These are phyloP conservation scores for Celoporthe dispersa DNA, from an alignment of 2,329 filamentous ascomycete genomes.

Conservation along the genomic window DNA sequence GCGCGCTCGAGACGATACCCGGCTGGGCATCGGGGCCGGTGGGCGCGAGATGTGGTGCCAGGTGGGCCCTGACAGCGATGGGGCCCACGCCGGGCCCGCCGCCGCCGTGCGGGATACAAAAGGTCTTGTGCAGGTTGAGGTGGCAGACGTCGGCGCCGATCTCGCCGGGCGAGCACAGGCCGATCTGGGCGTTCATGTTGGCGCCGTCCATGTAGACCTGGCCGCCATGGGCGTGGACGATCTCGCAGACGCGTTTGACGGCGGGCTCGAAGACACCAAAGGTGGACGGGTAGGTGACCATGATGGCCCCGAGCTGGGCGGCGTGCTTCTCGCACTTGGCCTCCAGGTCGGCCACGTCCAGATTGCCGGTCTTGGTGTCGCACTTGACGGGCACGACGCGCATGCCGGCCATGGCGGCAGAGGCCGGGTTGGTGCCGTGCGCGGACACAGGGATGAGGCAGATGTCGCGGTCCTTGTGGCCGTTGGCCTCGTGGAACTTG, in stretches of 20 bases:
- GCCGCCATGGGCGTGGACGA: constrained; percentile 86
- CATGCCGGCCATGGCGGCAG: constrained; percentile 95
- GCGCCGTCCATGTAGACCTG: constrained; percentile 99
- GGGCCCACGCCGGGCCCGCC: constrained; percentile 93
- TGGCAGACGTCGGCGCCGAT: constrained; percentile 97
- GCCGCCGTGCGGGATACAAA: constrained; percentile 96
- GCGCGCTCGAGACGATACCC: constrained; percentile 77
- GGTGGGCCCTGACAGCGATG: constrained; percentile 85
- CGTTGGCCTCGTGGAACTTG: constrained; percentile 75
- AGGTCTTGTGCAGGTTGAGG: constrained; percentile 97
- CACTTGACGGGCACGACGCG: constrained; percentile 92
- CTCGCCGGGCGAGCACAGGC: constrained; percentile 89
- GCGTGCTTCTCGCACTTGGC: constrained; percentile 88
- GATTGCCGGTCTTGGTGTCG: constrained; percentile 82
- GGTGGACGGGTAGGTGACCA: constrained; percentile 96
- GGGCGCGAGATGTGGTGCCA: constrained; percentile 75
- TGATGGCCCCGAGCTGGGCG: constrained; percentile 86
- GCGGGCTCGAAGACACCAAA: constrained; percentile 93
- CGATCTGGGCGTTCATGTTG: constrained; percentile 98
- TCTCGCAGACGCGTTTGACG: constrained; percentile 81
- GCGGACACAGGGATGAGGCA: constrained; percentile 95
- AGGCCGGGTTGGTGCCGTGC: constrained; percentile 94
- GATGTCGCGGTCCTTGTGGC: constrained; percentile 77
- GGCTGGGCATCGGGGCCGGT: constrained; percentile 50
- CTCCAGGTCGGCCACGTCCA: constrained; percentile 84